Base-by-base conservation (phyloP, 495 filamentous ascomycete species). In the Penicillium daleae region DNA sequence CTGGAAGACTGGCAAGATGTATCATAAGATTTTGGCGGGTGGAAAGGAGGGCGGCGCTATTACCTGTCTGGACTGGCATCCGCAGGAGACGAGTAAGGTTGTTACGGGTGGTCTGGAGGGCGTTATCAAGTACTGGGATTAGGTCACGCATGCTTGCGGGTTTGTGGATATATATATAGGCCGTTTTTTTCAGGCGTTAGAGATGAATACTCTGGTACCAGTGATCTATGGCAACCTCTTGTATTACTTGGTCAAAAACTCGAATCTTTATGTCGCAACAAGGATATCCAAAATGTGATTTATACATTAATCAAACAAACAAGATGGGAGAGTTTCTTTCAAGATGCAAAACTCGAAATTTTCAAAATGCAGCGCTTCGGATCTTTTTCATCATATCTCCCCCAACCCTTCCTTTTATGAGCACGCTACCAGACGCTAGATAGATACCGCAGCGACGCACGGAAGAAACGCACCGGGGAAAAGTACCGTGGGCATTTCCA, bases 1-100 rank as follows among this genome's bases (percentile, higher is more conserved):
- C 74, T 98, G 91, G 87, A 99, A 98, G 86, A 97, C 92, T 39
- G 92, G 93, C 69, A 98, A 97, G 78, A 92, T 99, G 91, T 97
- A 90, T 75, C 90, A 95, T 76, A 98, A 98, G 85, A 85, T 99
- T 57, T 80, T 89, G 75, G 93, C 92, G 3, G 86, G 88, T 57
- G 82, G 80, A 10, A 81, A 81, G 57, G 80, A 82, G 39, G 80
- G 80, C 5, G 87, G 89, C 6, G 86, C 94, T 15, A 85, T 97
- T 46, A 91, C 91, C 52, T 90, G 87, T 66, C 80, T 92, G 50
- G 89, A 90, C 74, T 99, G 93, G 93, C 93, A 97, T 78, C 92
- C 93, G 33, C 90, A 97, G 79, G 96, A 98, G 82, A 94, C 89
- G 7, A 92, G 89, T 72, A 96, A 97, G 79, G 89, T 98, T 22